Evolutionary conservation across 176 grass and related monocot species (phyloP).

Genomic region (Carex parvula): DNA sequence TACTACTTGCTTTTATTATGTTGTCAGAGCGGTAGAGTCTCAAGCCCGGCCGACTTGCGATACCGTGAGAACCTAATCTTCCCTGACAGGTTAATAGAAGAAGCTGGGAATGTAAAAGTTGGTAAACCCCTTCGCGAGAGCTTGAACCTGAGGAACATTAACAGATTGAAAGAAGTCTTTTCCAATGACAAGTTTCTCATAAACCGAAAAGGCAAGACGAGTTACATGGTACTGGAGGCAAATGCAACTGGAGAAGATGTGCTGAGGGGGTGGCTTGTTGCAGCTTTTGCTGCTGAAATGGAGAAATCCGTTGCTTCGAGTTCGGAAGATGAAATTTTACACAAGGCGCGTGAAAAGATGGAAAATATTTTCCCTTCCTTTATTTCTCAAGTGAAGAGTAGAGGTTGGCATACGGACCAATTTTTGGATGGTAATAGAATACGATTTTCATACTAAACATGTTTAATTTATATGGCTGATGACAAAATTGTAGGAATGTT

Average conservation of each 20-base stretch:
- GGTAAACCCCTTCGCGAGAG: conserved; percentile 48
- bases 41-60: conserved; percentile 76
- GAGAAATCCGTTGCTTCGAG: conserved; percentile 33
- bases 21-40: conserved; percentile 64
- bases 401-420: conserved; percentile 84
- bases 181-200: conserved; percentile 70
- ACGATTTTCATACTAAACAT: conserved; percentile 40
- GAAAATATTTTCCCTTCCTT: conserved; percentile 57
- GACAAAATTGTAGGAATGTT: not conserved
- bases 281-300: conserved; percentile 70
- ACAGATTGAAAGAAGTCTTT: conserved; percentile 51
- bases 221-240: conserved; percentile 75
- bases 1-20: not conserved
- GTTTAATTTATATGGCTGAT: not conserved
- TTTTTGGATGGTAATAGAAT: conserved; percentile 84
- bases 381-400: conserved; percentile 51
- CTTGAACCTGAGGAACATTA: conserved; percentile 31
- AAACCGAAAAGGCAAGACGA: conserved; percentile 29
- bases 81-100: conserved; percentile 57
- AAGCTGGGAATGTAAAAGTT: conserved; percentile 69
- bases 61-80: conserved; percentile 70
- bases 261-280: conserved; percentile 71
- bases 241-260: conserved; percentile 72
- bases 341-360: conserved; percentile 57
- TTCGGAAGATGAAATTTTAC: conserved; percentile 31